Evolutionary conservation across 2,329 filamentous ascomycete species (phyloP).

Genomic region (Nemania serpens): DNA sequence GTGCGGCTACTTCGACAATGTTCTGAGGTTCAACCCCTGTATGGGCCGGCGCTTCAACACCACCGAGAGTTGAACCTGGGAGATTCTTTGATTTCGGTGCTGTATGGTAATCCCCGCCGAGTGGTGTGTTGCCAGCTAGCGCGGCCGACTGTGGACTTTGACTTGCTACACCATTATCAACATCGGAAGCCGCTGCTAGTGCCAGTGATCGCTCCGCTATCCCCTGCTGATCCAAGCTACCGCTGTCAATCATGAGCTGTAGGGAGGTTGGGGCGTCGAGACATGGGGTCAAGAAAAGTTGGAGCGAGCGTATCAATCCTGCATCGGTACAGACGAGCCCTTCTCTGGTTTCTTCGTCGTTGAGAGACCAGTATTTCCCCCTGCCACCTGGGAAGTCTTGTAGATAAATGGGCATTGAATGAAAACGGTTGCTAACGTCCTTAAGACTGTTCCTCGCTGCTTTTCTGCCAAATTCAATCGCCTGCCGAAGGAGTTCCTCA

Average conservation of each 20-base stretch:
- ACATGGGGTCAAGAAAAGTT: constrained; percentile 56
- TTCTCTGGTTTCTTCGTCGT: constrained; percentile 54
- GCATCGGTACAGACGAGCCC: constrained; percentile 52
- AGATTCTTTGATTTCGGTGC: constrained; percentile 34
- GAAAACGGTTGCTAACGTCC: constrained; percentile 67
- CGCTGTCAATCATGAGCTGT: constrained; percentile 53
- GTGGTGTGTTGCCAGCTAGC: constrained; percentile 37
- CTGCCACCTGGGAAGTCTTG: constrained; percentile 66
- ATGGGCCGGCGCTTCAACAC: constrained; percentile 13
- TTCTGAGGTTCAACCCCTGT: constrained; percentile 40
- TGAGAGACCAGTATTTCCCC: constrained; percentile 70
- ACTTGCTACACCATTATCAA: constrained; percentile 26
- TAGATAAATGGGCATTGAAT: constrained; percentile 79
- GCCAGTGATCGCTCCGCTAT: constrained; percentile 44
- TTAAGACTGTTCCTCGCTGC: constrained; percentile 67
- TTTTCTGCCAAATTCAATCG: constrained; percentile 66
- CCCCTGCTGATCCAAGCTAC: constrained; percentile 49
- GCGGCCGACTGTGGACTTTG: constrained; percentile 24
- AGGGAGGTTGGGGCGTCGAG: constrained; percentile 50
- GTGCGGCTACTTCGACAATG: constrained; percentile 51
- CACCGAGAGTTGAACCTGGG: constrained; percentile 7
- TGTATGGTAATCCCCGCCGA: constrained; percentile 36
- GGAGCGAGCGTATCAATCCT: constrained; percentile 56
- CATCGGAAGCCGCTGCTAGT: constrained; percentile 27
- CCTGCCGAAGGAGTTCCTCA: constrained; percentile 61